Conservation (phyloP, 1,284 basidiomycete species). For the Salmacisia buchloeana region DNA sequence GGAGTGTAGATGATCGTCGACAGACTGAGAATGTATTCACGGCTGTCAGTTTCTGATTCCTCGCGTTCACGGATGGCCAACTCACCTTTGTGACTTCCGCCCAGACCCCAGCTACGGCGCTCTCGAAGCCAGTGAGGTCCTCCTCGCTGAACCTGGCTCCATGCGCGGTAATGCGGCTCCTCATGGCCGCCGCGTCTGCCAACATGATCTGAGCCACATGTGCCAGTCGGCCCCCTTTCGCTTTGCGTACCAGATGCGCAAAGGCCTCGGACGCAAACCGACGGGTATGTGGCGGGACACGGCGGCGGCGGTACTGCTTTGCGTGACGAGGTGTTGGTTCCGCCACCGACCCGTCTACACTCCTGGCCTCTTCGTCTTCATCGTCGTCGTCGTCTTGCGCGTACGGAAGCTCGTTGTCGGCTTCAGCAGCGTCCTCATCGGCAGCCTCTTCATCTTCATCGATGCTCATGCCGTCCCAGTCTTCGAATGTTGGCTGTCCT, state of each 20-base stretch:
- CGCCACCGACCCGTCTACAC: not conserved
- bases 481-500: not conserved
- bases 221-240: constrained; percentile 28
- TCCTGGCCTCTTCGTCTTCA: constrained; percentile 3
- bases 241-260: constrained; percentile 45
- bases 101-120: constrained; percentile 45
- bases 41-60: not conserved
- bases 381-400: not conserved
- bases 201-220: constrained; percentile 30
- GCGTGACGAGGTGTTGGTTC: not conserved
- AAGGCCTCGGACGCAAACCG: constrained; percentile 48
- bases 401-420: constrained; percentile 13
- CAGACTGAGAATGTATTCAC: constrained; percentile 16
- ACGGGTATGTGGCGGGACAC: constrained; percentile 35
- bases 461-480: not conserved
- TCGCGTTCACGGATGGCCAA: no score
- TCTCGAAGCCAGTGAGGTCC: constrained; percentile 24
- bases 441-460: constrained; percentile 4
- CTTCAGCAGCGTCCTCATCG: constrained; percentile 14
- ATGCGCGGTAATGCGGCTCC: constrained; percentile 20
- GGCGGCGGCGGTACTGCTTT: constrained; percentile 9
- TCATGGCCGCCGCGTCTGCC: constrained; percentile 26
- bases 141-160: constrained; percentile 19
- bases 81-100: constrained; percentile 36
- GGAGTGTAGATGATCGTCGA: constrained; percentile 37